Percentiles rank a stretch among this genome's conserved stretches.
These are phyloP conservation scores for Fusarium bulbicola DNA, from an alignment of 2,329 filamentous ascomycete species.

Conservation along the genomic window DNA sequence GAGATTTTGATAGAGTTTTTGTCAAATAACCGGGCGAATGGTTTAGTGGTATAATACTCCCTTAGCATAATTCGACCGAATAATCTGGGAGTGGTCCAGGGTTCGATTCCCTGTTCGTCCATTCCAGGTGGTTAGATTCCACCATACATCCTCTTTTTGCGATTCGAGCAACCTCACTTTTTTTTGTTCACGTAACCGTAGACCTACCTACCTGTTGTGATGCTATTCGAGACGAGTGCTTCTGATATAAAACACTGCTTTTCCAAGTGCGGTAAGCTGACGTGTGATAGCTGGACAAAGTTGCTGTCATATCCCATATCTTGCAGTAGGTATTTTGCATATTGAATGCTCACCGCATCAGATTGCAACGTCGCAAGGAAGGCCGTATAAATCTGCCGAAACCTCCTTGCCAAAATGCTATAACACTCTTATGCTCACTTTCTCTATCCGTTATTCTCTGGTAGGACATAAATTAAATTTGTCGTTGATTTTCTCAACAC, in stretches of 20 bases:
- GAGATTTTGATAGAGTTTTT: accelerated
- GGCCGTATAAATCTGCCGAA: background rate
- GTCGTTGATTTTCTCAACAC: constrained; percentile 7
- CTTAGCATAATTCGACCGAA: constrained; percentile 41
- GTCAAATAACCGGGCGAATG: constrained; percentile 39
- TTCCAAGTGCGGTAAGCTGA: background rate
- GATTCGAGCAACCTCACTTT: too few species aligned
- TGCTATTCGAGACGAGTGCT: background rate
- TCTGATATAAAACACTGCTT: too few species aligned
- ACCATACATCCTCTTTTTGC: background rate
- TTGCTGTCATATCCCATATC: background rate
- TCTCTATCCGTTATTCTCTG: background rate
- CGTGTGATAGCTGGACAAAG: background rate
- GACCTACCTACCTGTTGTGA: background rate
- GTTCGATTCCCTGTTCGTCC: constrained; percentile 44
- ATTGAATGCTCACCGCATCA: background rate
- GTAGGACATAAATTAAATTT: background rate
- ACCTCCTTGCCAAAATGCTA: background rate
- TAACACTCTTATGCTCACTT: background rate
- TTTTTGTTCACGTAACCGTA: background rate
- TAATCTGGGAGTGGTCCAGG: constrained; percentile 42
- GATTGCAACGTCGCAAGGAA: background rate
- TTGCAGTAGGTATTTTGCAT: background rate
- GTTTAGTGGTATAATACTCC: constrained; percentile 45
- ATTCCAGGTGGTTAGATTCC: constrained; percentile 34